A percentile compares a stretch with the other conserved stretches of the same genome.
phyloP scores from a whole-genome alignment of 495 filamentous ascomycete genomes.

The Umbilicaria muhlenbergii region DNA sequence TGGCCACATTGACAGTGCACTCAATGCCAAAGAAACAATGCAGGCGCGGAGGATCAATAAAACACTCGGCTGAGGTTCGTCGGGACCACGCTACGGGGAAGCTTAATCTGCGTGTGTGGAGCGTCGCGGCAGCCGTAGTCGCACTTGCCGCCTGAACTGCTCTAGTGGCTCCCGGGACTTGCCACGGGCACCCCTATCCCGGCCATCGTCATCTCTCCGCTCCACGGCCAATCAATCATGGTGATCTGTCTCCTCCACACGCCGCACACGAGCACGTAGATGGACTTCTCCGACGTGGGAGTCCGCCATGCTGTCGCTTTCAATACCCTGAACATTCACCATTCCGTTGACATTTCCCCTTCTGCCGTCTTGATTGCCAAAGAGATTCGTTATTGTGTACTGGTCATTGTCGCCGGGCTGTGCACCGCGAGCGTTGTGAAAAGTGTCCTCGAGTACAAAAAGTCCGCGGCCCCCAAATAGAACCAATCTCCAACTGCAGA shows the following conservation, averaged over 20 bases:
- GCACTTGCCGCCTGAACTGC: too few species aligned
- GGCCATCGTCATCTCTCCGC: too few species aligned
- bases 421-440: conserved; percentile 28
- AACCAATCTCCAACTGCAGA: not conserved
- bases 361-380: conserved; percentile 27
- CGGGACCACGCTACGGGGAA: not conserved
- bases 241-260: too few species aligned
- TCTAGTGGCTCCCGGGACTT: too few species aligned
- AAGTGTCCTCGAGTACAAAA: conserved; percentile 9
- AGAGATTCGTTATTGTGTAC: conserved; percentile 30
- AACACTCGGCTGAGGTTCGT: not conserved
- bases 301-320: conserved; percentile 33
- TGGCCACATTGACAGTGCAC: conserved; percentile 3
- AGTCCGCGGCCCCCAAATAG: conserved; percentile 1
- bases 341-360: conserved; percentile 31
- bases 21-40: not conserved
- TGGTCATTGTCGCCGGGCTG: conserved; percentile 35
- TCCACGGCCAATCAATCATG: too few species aligned
- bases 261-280: conserved; percentile 1
- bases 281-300: conserved; percentile 37
- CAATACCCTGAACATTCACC: conserved; percentile 27
- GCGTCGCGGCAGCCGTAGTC: not conserved
- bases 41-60: not conserved
- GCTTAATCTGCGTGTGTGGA: not conserved
- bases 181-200: too few species aligned